Percentiles rank a stretch among this genome's conserved stretches.
These are phyloP conservation scores for Excoecaria cochinchinensis DNA, from an alignment of 345 rosid species.

Conservation along the genomic window DNA sequence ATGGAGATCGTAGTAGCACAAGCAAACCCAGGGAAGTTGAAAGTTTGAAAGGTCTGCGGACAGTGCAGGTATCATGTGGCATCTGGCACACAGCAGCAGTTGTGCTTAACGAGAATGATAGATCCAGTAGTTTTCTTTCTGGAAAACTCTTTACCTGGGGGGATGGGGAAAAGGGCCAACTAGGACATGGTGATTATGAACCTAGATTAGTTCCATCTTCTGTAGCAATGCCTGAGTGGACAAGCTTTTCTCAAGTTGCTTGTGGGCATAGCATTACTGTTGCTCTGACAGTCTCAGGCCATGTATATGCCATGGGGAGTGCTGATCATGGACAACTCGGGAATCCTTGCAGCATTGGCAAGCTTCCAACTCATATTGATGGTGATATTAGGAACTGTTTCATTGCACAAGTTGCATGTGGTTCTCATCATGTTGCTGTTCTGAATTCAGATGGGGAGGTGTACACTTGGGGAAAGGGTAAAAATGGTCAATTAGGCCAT, in stretches of 20 bases:
- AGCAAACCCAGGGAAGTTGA: conserved; percentile 75
- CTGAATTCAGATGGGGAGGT: conserved; percentile 61
- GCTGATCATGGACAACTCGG: conserved; percentile 72
- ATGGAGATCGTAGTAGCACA: conserved; percentile 62
- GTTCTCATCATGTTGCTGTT: conserved; percentile 72
- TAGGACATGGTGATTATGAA: conserved; percentile 74
- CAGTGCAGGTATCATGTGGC: conserved; percentile 78
- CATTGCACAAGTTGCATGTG: conserved; percentile 75
- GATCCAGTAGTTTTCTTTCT: conserved; percentile 27
- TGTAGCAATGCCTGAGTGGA: conserved; percentile 43
- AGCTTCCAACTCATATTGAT: conserved; percentile 51
- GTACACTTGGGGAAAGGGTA: conserved; percentile 84
- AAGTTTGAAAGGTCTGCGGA: conserved; percentile 48
- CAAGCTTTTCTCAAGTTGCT: conserved; percentile 55
- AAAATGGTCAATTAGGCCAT: conserved; percentile 85
- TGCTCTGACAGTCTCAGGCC: conserved; percentile 63
- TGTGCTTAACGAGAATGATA: conserved; percentile 20
- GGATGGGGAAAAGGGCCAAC: conserved; percentile 63
- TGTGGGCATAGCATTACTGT: conserved; percentile 72
- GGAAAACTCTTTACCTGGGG: conserved; percentile 89
- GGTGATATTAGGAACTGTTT: conserved; percentile 47
- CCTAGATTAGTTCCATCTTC: conserved; percentile 56
- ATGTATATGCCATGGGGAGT: conserved; percentile 79
- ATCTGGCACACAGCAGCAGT: conserved; percentile 92
- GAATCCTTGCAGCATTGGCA: conserved; percentile 52